These are phyloP conservation scores for Xylaria curta DNA, from an alignment of 495 filamentous ascomycete species.

Conservation along the genomic window DNA sequence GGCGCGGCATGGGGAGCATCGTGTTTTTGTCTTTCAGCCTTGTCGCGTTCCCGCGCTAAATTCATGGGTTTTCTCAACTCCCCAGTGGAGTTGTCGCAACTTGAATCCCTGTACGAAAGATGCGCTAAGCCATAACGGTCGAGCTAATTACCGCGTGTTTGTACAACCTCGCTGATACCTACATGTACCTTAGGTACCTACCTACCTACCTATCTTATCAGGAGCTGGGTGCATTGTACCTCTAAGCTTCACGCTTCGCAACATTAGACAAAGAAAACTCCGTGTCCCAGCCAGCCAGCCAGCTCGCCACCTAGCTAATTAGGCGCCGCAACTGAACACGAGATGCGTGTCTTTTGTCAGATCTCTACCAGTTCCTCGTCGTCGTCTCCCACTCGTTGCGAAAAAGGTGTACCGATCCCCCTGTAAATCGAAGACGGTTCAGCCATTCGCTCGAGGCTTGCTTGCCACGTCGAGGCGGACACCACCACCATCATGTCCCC, in stretches of 20 bases:
- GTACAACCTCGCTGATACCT: no score
- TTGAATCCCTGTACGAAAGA: background rate
- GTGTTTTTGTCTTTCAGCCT: slow-evolving; percentile 34
- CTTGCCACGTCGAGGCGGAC: background rate
- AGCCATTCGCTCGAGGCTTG: background rate
- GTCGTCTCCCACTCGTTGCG: slow-evolving; percentile 13
- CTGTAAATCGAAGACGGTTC: background rate
- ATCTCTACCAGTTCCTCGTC: background rate
- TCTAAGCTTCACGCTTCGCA: slow-evolving; percentile 1
- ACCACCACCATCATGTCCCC: slow-evolving; percentile 46
- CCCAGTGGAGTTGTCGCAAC: background rate
- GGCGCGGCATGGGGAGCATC: background rate
- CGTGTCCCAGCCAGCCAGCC: background rate
- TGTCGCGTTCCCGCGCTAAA: slow-evolving; percentile 29
- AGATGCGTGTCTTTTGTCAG: slow-evolving; percentile 16
- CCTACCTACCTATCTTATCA: slow-evolving; percentile 20
- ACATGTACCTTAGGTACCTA: background rate
- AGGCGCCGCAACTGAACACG: slow-evolving; percentile 10
- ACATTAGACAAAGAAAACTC: slow-evolving; percentile 14
- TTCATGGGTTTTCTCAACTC: background rate
- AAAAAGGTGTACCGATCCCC: background rate
- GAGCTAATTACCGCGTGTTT: background rate
- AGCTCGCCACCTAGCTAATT: background rate
- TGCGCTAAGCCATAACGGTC: background rate
- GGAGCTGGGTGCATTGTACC: no score